phyloP scores from a whole-genome alignment of 495 filamentous ascomycete species.

The Hypoxylon fuscum region DNA sequence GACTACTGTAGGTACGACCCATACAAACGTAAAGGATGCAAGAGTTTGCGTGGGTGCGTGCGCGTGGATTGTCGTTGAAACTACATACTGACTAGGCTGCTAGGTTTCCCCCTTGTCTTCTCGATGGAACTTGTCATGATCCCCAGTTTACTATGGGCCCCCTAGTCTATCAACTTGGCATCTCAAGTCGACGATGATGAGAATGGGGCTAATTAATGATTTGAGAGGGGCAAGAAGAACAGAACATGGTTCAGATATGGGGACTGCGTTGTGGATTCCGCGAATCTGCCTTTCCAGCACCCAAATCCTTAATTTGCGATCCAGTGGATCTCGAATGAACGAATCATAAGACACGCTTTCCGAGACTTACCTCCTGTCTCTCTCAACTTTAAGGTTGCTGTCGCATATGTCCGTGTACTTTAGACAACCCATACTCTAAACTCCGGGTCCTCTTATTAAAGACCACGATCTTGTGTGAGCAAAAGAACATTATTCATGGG shows the following conservation, averaged over 20 bases:
- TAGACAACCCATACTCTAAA: no score
- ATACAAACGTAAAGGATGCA: slow-evolving; percentile 6
- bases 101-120: not conserved
- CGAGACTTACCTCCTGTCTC: slow-evolving; percentile 7
- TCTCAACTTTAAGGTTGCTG: no score
- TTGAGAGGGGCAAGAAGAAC: not conserved
- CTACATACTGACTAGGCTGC: slow-evolving; percentile 7
- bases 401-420: no score
- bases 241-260: not conserved
- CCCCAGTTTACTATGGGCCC: slow-evolving; percentile 16
- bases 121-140: slow-evolving; percentile 8
- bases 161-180: slow-evolving; percentile 21
- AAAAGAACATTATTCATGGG: no score
- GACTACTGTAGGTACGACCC: slow-evolving; percentile 21
- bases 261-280: not conserved
- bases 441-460: no score
- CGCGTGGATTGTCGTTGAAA: slow-evolving; percentile 9
- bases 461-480: no score
- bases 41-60: not conserved
- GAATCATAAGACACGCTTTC: slow-evolving; percentile 4
- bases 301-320: slow-evolving; percentile 16
- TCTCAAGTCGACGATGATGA: slow-evolving; percentile 22
- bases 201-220: slow-evolving; percentile 6
- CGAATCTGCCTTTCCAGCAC: slow-evolving; percentile 19
- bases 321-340: slow-evolving; percentile 16